These are phyloP conservation scores for Sistotremastrum niveocremeum DNA, from an alignment of 768 basidiomycete genomes.

Conservation along the genomic window DNA sequence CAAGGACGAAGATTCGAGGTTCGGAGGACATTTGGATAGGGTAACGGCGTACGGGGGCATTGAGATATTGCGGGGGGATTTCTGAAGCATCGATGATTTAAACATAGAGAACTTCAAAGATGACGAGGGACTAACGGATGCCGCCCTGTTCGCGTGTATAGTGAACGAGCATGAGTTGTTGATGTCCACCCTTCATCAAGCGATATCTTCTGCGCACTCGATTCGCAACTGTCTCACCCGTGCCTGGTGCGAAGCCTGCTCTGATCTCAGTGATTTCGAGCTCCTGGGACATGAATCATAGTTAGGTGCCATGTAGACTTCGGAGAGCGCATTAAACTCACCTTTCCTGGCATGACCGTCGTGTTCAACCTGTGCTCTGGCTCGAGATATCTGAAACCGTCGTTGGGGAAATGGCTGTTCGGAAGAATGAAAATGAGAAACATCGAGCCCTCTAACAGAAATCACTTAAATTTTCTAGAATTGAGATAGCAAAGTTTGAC, in stretches of 20 bases:
- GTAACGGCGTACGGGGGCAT: conserved; percentile 53
- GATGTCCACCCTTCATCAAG: conserved; percentile 57
- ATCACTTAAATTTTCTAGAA: conserved; percentile 2
- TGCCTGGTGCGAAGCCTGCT: conserved; percentile 62
- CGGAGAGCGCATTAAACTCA: conserved; percentile 32
- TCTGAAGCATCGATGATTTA: conserved; percentile 23
- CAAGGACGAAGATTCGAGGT: conserved; percentile 53
- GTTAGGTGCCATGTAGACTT: too few relatives aligned
- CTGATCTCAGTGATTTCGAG: conserved; percentile 65
- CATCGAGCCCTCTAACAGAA: conserved; percentile 43
- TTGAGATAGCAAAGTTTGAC: background rate
- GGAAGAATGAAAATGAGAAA: conserved; percentile 49
- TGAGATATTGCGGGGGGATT: conserved; percentile 42
- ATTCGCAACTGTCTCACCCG: conserved; percentile 46
- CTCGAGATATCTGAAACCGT: conserved; percentile 69
- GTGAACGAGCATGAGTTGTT: conserved; percentile 62
- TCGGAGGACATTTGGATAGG: conserved; percentile 58
- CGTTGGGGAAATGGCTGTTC: conserved; percentile 49
- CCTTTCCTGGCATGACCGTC: conserved; percentile 31
- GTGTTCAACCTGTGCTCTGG: conserved; percentile 43
- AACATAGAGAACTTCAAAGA: background rate
- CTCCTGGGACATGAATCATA: conserved; percentile 34
- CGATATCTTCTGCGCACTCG: conserved; percentile 61
- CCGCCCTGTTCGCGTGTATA: conserved; percentile 49
- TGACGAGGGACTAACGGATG: conserved; percentile 35